Percentiles rank a stretch among this genome's conserved stretches.
phyloP scores from a whole-genome alignment of 2,329 filamentous ascomycete genomes.

The Colletotrichum lindemuthianum region DNA sequence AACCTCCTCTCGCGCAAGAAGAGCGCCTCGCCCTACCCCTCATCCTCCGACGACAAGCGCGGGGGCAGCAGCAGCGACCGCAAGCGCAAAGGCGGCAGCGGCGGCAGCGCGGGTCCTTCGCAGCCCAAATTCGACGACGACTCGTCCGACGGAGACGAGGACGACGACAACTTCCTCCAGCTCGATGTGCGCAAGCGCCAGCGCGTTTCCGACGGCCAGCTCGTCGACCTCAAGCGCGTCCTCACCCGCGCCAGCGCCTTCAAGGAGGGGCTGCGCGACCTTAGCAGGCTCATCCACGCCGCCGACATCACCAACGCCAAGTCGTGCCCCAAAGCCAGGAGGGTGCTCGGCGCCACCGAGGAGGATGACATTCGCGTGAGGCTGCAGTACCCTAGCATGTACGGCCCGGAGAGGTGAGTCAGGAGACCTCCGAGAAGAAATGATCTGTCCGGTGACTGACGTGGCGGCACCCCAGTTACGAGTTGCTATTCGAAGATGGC shows the following conservation, averaged over 20 bases:
- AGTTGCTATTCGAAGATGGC: slow-evolving; percentile 82
- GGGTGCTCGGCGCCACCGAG: slow-evolving; percentile 27
- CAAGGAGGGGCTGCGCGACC: slow-evolving; percentile 19
- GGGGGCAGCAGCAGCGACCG: slow-evolving; percentile 30
- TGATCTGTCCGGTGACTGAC: neutral
- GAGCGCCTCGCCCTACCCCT: slow-evolving; percentile 55
- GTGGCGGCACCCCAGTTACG: slow-evolving; percentile 60
- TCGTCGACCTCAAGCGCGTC: slow-evolving; percentile 58
- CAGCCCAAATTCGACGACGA: slow-evolving; percentile 57
- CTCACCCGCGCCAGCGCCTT: slow-evolving; percentile 59
- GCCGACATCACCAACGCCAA: slow-evolving; percentile 49
- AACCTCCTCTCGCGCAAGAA: slow-evolving; percentile 45
- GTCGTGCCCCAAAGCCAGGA: slow-evolving; percentile 30
- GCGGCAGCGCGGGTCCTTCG: slow-evolving; percentile 31
- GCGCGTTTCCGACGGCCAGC: slow-evolving; percentile 53
- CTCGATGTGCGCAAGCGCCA: slow-evolving; percentile 60
- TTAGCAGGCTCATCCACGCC: slow-evolving; percentile 65
- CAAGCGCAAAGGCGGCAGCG: slow-evolving; percentile 36
- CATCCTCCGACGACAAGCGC: slow-evolving; percentile 40
- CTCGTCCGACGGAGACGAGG: slow-evolving; percentile 59
- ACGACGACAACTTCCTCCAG: slow-evolving; percentile 49
- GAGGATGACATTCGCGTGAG: slow-evolving; percentile 69
- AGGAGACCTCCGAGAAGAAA: slow-evolving; percentile 8
- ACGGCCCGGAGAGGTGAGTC: slow-evolving; percentile 72
- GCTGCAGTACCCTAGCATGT: slow-evolving; percentile 85